These are phyloP conservation scores for Nadsonia starkeyi-henricii DNA, from an alignment of 1,139 yeast genomes.

Conservation along the genomic window DNA sequence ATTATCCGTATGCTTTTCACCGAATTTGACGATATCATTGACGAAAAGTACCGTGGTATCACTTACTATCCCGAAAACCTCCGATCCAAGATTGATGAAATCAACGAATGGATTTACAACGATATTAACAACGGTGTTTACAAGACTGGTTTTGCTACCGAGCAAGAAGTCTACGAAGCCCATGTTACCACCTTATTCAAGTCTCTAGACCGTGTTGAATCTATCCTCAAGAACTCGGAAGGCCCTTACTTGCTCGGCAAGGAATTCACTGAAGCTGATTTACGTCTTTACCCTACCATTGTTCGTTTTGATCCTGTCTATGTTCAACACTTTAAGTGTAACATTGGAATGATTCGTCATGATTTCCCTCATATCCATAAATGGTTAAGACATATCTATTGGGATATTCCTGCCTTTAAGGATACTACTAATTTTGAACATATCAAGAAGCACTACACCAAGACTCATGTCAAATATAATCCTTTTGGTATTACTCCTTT, in stretches of 20 bases:
- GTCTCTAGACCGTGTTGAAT: slow-evolving; percentile 65
- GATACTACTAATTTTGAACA: slow-evolving; percentile 79
- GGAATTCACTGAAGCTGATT: slow-evolving; percentile 75
- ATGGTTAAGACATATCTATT: slow-evolving; percentile 75
- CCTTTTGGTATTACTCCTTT: slow-evolving; percentile 75
- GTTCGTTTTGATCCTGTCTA: slow-evolving; percentile 84
- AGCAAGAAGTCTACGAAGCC: slow-evolving; percentile 67
- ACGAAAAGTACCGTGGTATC: slow-evolving; percentile 34
- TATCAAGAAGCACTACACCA: slow-evolving; percentile 78
- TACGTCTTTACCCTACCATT: slow-evolving; percentile 71
- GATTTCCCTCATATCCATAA: slow-evolving; percentile 67
- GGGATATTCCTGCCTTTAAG: slow-evolving; percentile 67
- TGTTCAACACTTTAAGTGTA: slow-evolving; percentile 91
- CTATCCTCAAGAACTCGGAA: slow-evolving; percentile 38
- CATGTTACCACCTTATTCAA: slow-evolving; percentile 55
- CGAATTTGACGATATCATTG: slow-evolving; percentile 44
- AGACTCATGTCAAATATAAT: slow-evolving; percentile 64
- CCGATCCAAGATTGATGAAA: slow-evolving; percentile 48
- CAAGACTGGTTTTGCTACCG: slow-evolving; percentile 81
- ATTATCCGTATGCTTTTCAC: slow-evolving; percentile 72
- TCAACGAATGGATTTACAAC: slow-evolving; percentile 77
- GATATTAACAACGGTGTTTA: slow-evolving; percentile 88
- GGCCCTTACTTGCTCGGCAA: slow-evolving; percentile 50
- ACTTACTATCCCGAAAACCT: slow-evolving; percentile 50
- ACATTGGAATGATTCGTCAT: slow-evolving; percentile 63